These are phyloP conservation scores for Yarrowia divulgata DNA, from an alignment of 805 yeast species.

Conservation along the genomic window DNA sequence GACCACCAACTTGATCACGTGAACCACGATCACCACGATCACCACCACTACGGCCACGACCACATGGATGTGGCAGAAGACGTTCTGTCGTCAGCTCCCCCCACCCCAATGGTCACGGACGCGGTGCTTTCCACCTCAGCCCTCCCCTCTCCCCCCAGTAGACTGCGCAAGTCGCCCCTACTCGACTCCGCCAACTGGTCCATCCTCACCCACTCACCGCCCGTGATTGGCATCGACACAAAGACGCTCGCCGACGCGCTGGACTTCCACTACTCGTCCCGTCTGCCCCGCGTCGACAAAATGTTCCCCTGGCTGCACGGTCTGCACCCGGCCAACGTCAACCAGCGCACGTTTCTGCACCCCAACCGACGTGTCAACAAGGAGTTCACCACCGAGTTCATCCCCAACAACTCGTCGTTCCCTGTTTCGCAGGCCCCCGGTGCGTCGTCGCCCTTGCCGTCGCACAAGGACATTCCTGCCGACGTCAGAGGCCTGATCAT, in stretches of 20 bases:
- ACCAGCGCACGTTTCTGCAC: slow-evolving; percentile 58
- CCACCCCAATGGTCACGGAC: slow-evolving; percentile 4
- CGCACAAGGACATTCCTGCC: slow-evolving; percentile 40
- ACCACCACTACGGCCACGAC: too few species aligned
- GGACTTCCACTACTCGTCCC: slow-evolving; percentile 46
- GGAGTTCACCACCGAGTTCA: slow-evolving; percentile 46
- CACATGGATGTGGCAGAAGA: too few species aligned
- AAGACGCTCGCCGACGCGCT: slow-evolving; percentile 40
- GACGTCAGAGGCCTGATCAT: slow-evolving; percentile 46
- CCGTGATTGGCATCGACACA: slow-evolving; percentile 25
- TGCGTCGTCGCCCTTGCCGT: slow-evolving; percentile 44
- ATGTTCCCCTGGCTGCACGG: slow-evolving; percentile 96
- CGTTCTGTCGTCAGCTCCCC: not conserved
- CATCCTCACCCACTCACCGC: slow-evolving; percentile 21
- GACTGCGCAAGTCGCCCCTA: slow-evolving; percentile 2
- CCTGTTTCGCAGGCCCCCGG: slow-evolving; percentile 45
- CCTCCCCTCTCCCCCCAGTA: slow-evolving; percentile 12
- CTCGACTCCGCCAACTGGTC: slow-evolving; percentile 36
- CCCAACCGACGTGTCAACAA: slow-evolving; percentile 46
- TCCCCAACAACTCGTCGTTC: slow-evolving; percentile 42
- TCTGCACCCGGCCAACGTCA: slow-evolving; percentile 61
- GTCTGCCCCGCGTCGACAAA: slow-evolving; percentile 66
- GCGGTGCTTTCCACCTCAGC: not conserved
- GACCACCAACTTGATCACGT: too few species aligned
- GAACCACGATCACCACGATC: too few species aligned